Base-by-base conservation (phyloP, 495 filamentous ascomycete species). In the Bryoglossum gracile region DNA sequence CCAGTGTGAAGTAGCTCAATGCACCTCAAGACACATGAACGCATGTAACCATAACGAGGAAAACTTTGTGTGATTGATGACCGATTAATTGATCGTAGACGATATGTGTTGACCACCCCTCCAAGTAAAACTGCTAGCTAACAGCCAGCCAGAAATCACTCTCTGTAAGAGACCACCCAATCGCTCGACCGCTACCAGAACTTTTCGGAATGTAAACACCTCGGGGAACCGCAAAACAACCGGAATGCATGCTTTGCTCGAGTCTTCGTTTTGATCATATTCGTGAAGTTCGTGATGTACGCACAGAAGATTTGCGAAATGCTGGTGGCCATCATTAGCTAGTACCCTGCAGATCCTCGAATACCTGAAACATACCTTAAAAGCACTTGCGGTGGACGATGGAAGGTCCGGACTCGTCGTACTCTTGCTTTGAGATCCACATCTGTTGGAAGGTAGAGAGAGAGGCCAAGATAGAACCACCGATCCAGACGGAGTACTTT, bases 381-480 rank as follows among this genome's bases (percentile, higher is more conserved):
- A 95, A 95, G 86, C 89, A 98, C 87, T 98, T 98, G 87, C 92
- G 90, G 84, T 98, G 92, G 60, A 98, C 92, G 67, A 98, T 97
- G 62, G 89, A 95, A 62, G 92, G 92, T 71, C 92, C 92, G 69
- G 83, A 89, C 86, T 98, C 92, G 76, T 98, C 92, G 81, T 97
- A 97, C 80, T 97, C 92, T 78, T 98, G 92, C 87, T 98, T 98
- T 57, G 92, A 98, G 84, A 98, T 97, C 92, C 92, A 98, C 94
- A 98, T 98, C 78, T 97, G 92, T 77, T 98, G 92, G 89, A 97
- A 97, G 74, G 92, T 97, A 51, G 92, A 98, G 57, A 98, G 87
- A 55, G 92, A 98, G 57, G 92, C 92, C 66, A 98, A 75, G 69
- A 98, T 98, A 70, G 92, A 98, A 81, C 92, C 92, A 89, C 92